These are phyloP conservation scores for Apiospora phragmitis DNA, from an alignment of 2,329 filamentous ascomycete genomes.

Conservation along the genomic window DNA sequence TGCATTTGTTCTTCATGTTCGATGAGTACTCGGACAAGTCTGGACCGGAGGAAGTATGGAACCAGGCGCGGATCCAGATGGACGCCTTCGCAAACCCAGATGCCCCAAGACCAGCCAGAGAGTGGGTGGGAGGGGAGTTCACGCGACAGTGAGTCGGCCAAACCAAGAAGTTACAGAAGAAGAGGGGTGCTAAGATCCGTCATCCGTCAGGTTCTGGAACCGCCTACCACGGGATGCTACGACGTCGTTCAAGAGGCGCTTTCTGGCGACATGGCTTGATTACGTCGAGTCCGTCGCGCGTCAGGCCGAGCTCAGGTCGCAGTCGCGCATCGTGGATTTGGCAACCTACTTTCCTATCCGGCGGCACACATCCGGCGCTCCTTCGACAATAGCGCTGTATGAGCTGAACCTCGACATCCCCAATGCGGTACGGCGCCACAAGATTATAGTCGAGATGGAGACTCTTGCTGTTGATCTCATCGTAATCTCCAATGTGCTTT, in stretches of 20 bases:
- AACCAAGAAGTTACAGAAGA: neutral
- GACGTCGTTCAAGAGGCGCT: conserved; percentile 22
- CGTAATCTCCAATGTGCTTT: conserved; percentile 27
- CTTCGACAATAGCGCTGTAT: conserved; percentile 24
- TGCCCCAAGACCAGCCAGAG: conserved; percentile 14
- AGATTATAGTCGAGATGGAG: conserved; percentile 21
- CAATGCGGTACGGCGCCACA: conserved; percentile 21
- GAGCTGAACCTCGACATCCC: conserved; percentile 27
- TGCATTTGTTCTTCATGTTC: conserved; percentile 24
- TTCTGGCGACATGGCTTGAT: conserved; percentile 22
- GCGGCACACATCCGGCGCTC: conserved; percentile 25
- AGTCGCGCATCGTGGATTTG: conserved; percentile 20
- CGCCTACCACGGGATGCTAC: conserved; percentile 19
- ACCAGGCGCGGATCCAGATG: conserved; percentile 17
- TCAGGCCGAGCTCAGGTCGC: conserved; percentile 24
- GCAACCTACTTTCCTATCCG: conserved; percentile 26
- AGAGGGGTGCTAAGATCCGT: neutral
- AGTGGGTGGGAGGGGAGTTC: conserved; percentile 21
- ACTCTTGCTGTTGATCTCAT: conserved; percentile 25
- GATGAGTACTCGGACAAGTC: conserved; percentile 21
- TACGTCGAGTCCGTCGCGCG: conserved; percentile 25
- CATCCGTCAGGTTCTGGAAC: conserved; percentile 25
- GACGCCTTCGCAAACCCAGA: conserved; percentile 17
- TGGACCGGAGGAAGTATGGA: conserved; percentile 15
- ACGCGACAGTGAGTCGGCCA: conserved; percentile 22